Evolutionary conservation across 805 yeast species (phyloP), one percentile per base, ranked within the genome.

Genomic region (Pichia insulana): DNA sequence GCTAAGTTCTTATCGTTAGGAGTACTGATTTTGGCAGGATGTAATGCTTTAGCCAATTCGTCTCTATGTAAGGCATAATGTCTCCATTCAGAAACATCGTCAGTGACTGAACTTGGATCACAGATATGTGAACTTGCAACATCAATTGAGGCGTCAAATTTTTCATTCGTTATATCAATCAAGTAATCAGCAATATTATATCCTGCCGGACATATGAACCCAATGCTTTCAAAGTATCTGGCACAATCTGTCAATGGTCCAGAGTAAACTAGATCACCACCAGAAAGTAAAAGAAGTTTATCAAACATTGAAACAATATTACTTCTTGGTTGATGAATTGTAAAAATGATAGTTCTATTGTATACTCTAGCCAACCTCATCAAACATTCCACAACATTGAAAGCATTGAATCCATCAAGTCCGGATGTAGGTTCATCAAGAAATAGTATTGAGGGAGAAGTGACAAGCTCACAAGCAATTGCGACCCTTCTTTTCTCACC

Each of bases 391-490:
- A 92, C 71, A 7, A 92, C 98, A 53, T 89, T 87, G 56, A 76
- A 79, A 1, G 98, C 97, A 63, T 89, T 90, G 58, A 76, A 90
- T 7, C 97, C 80, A 60, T 92, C 99, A 45, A 92, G 69, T 1
- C 99, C 99, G 0, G 96, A 86, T 0, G 98, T 88, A 20, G 96
- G 96, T 58, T 88, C 96, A 62, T 88, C 96, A 41, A 88, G 64
- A 52, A 88, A 83, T 41, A 88, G 61, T 34, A 88, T 76, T 0
- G 88, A 74, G 1, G 96, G 96, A 2, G 88, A 80, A 0, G 96
- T 88, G 2, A 88, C 96, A 34, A 88, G 67, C 57, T 88, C 96
- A 60, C 96, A 87, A 1, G 96, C 96, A 59, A 88, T 88, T 0
- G 95, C 88, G 7, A 88, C 96, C 53, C 96, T 72, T 53, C 95